Base-by-base conservation (phyloP, 2,329 filamentous ascomycete genomes). In the Aspergillus chevalieri region DNA sequence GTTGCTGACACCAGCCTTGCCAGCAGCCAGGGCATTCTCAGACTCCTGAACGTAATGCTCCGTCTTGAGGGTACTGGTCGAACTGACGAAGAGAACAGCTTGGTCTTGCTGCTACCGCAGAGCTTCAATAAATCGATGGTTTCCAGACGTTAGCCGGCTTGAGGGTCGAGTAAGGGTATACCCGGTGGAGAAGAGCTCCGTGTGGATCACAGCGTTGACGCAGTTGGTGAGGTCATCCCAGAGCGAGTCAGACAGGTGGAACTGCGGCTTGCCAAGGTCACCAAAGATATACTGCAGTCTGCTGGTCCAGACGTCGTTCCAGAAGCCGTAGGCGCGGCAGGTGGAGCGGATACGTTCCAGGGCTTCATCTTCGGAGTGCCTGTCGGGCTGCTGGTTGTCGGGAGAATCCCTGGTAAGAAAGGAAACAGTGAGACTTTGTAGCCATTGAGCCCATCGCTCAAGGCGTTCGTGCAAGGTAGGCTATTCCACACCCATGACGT, bases 41-140 rank as follows among this genome's bases (percentile, higher is more conserved):
- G 89, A 93, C 36, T 90, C 78, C 44, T 85, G 73, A 48, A 93
- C 78, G 65, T 88, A 96, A 73, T 94, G 76, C 30, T 91, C 84
- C 0, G 81, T 89, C 67, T 96, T 92, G 4, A 96, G 80, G 1
- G 86, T 84, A 41, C 82, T 86, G 1, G 89, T 95, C 0, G 89
- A 95, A 56, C 82, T 87, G 52, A 96, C 83, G 57, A 95, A 95
- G 0, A 79, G 55, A 95, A 84, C 5, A 79, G 77, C 78, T 96
- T 96, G 5, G 88, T 77, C 67, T 84, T 90, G 26, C 86, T 87
- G 28, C 77, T 73, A n/a, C 80, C 81, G 65, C 89, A 95, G 38
- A 96, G 82, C 55, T 78, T 76, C 63, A 96, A 77, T 7, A 82
- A 79, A 47, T 90, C 87, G 22, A 95, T 73, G 0, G 89, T 95